Evolutionary conservation across 306 rosid species (phyloP).

Genomic region (Trifolium pratense): DNA sequence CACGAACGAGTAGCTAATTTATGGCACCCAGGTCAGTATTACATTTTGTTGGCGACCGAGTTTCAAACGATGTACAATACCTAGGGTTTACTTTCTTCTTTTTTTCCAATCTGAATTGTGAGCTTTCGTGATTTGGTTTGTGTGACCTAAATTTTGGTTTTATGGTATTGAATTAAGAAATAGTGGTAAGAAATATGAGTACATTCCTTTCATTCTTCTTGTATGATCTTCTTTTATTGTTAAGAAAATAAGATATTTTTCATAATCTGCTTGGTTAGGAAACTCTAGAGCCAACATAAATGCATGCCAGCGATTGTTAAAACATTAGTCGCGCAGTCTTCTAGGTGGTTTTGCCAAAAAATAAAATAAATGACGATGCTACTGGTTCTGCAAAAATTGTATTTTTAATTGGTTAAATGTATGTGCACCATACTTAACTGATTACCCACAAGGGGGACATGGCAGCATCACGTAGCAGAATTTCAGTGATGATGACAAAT

Average conservation of each 20-base stretch:
- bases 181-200: not conserved
- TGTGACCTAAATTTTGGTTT: not conserved
- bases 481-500: not conserved
- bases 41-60: not conserved
- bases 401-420: slow-evolving; percentile 15
- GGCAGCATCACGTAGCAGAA: not conserved
- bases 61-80: slow-evolving; percentile 3
- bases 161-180: slow-evolving; percentile 17
- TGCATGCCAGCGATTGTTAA: not conserved
- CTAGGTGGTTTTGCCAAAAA: not conserved
- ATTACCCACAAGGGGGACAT: not conserved
- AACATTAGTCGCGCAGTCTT: not conserved
- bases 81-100: not conserved
- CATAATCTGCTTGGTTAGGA: slow-evolving; percentile 19
- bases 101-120: not conserved
- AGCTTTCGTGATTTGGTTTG: slow-evolving; percentile 8
- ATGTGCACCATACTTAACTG: not conserved
- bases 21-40: slow-evolving; percentile 15
- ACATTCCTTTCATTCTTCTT: not conserved
- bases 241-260: slow-evolving; percentile 10
- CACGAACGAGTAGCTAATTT: not conserved
- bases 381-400: not conserved
- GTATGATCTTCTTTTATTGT: slow-evolving; percentile 12
- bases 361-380: not conserved
- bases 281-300: slow-evolving; percentile 1